Conservation (phyloP, 2,329 filamentous ascomycete genomes). For the Colletotrichum graminicola region DNA sequence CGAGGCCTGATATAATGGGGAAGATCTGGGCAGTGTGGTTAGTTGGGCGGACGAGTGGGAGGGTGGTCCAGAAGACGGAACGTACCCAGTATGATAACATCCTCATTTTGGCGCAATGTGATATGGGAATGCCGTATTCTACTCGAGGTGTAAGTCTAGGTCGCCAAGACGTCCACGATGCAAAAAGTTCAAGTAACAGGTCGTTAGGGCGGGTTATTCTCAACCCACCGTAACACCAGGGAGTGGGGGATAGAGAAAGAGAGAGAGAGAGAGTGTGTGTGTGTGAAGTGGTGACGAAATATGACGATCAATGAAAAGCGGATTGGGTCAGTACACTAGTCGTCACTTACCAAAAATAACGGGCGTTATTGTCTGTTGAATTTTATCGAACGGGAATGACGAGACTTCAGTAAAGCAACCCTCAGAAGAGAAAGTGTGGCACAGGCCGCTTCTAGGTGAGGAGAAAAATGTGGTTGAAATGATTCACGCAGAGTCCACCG, state of each 20-base stretch:
- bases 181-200: neutral
- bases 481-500: neutral
- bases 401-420: neutral
- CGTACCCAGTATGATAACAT: constrained; percentile 54
- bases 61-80: constrained; percentile 9
- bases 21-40: constrained; percentile 62
- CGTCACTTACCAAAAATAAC: constrained; percentile 22
- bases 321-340: neutral
- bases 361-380: neutral
- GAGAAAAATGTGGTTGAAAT: neutral
- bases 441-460: neutral
- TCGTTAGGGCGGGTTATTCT: neutral
- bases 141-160: constrained; percentile 2
- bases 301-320: constrained; percentile 23
- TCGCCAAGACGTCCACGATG: neutral
- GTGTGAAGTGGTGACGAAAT: constrained; percentile 14
- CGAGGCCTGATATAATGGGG: constrained; percentile 74
- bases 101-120: constrained; percentile 39
- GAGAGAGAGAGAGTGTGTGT: neutral
- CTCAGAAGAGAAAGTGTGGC: neutral
- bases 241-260: neutral
- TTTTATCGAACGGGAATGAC: neutral
- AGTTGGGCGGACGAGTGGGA: neutral
- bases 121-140: neutral
- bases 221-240: neutral